These are phyloP conservation scores for Aureobasidium sp. DNA, from an alignment of 2,329 filamentous ascomycete species.

Conservation along the genomic window DNA sequence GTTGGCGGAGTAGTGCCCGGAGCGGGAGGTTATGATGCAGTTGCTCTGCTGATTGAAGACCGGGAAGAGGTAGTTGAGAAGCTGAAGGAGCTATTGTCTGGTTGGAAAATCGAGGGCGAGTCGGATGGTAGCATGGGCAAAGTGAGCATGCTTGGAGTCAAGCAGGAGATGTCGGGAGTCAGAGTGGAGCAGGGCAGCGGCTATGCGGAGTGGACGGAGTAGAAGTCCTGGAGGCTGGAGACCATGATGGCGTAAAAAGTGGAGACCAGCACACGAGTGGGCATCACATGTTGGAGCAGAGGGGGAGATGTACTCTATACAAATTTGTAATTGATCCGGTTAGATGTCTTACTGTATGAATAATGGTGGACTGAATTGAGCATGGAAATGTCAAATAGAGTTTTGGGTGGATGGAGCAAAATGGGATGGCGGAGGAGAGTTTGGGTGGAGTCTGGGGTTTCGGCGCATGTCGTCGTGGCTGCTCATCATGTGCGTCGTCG, in stretches of 20 bases:
- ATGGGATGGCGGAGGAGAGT: background rate
- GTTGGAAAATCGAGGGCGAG: constrained; percentile 48
- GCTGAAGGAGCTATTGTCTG: constrained; percentile 53
- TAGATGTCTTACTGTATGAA: background rate
- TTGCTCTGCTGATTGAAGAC: constrained; percentile 71
- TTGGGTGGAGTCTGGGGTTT: constrained; percentile 3
- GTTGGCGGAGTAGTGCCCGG: constrained; percentile 88
- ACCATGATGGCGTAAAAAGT: background rate
- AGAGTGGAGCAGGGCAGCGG: constrained; percentile 30
- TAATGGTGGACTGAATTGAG: background rate
- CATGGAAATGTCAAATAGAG: background rate
- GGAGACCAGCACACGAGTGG: background rate
- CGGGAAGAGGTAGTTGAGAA: constrained; percentile 52
- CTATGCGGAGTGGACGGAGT: constrained; percentile 34
- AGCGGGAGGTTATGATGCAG: constrained; percentile 86
- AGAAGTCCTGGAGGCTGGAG: background rate
- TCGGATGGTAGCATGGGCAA: constrained; percentile 36
- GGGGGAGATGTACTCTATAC: background rate
- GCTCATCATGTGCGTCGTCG: background rate
- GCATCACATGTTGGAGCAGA: background rate
- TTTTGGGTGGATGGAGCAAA: background rate
- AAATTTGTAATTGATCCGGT: background rate
- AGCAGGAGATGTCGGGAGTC: constrained; percentile 63
- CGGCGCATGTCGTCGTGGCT: background rate
- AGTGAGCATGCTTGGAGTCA: constrained; percentile 60